Percentiles rank a stretch among this genome's conserved stretches.
Conservation (phyloP, 345 rosid genomes). For the Bruguiera parviflora region DNA sequence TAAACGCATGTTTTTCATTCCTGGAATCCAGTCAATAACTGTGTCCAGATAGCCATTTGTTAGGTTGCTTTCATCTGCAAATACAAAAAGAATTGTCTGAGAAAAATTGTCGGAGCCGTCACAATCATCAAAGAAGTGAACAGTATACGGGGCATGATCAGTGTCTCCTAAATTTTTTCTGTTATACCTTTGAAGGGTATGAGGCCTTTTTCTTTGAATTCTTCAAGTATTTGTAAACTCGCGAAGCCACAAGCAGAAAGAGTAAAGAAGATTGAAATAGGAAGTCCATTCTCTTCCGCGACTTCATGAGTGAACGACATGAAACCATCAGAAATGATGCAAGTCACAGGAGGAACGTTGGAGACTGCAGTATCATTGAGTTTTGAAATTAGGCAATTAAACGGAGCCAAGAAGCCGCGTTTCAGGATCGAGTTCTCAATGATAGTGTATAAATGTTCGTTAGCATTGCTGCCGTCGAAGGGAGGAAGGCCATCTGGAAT, state of each 20-base stretch:
- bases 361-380: constrained; percentile 17
- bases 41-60: constrained; percentile 34
- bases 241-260: constrained; percentile 5
- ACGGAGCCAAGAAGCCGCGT: constrained; percentile 20
- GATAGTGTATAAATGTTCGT: not conserved
- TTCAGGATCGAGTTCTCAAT: not conserved
- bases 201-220: not conserved
- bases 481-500: constrained; percentile 3
- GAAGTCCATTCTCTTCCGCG: constrained; percentile 34
- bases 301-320: constrained; percentile 44
- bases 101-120: not conserved
- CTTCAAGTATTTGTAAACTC: not conserved
- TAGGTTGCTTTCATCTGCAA: constrained; percentile 29
- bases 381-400: constrained; percentile 25
- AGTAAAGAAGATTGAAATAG: constrained; percentile 23
- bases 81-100: not conserved
- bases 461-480: not conserved
- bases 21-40: constrained; percentile 43
- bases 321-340: constrained; percentile 41
- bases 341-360: constrained; percentile 30
- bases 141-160: constrained; percentile 3
- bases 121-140: not conserved
- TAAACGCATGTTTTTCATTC: constrained; percentile 30
- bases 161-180: not conserved
- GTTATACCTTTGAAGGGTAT: not conserved